Conservation (phyloP, 768 basidiomycete species). For the Mycena rosella region DNA sequence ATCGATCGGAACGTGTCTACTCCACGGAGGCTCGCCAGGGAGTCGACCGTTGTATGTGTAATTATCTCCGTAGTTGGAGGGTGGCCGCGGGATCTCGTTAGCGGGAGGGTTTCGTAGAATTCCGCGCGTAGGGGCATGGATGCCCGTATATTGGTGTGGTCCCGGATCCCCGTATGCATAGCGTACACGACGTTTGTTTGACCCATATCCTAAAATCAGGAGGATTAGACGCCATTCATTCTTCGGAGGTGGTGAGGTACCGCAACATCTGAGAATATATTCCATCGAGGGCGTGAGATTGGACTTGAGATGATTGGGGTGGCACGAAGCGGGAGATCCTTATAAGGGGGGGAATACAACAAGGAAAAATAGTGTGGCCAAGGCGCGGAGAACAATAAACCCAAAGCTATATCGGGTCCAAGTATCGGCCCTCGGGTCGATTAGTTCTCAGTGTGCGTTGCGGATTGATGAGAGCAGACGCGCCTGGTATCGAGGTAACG, state of each 20-base stretch:
- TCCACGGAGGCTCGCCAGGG: no score
- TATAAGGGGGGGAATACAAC: constrained; percentile 5
- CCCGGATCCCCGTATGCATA: neutral
- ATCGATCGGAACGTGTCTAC: no score
- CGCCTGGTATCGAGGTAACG: neutral
- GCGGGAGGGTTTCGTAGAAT: neutral
- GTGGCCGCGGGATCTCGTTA: neutral
- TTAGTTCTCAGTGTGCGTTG: neutral
- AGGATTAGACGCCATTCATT: neutral
- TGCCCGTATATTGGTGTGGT: neutral
- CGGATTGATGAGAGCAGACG: neutral
- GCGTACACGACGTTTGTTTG: neutral
- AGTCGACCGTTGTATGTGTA: neutral
- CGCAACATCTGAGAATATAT: neutral
- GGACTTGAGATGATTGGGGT: neutral
- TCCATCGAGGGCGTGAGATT: neutral
- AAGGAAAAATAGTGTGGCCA: constrained; percentile 18
- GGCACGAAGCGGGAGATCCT: neutral
- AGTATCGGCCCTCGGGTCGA: no score
- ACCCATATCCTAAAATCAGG: neutral
- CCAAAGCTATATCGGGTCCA: neutral
- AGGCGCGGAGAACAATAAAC: constrained; percentile 5
- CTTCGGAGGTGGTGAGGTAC: neutral
- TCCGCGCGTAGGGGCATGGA: neutral
- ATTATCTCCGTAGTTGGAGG: neutral